phyloP scores from a whole-genome alignment of 345 rosid species.

The Carallia brachiata region DNA sequence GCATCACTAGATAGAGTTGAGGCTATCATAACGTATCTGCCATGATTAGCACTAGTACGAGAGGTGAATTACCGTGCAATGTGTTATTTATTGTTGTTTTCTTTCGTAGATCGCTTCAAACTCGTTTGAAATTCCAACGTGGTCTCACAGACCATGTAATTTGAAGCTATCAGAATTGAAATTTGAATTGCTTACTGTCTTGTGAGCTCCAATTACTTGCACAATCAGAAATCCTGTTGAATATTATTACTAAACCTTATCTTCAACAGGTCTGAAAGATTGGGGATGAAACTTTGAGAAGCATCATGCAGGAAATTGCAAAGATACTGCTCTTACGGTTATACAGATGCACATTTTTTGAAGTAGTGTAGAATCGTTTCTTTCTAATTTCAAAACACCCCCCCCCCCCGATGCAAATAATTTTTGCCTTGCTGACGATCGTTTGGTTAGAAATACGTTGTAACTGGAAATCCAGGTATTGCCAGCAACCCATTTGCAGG shows the following conservation, averaged over 20 bases:
- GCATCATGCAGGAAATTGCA: not conserved
- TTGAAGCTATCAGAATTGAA: not conserved
- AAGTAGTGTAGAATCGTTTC: not conserved
- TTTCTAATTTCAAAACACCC: slow-evolving; percentile 35
- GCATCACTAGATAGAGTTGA: slow-evolving; percentile 90
- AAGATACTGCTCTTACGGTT: not conserved
- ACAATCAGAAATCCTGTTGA: slow-evolving; percentile 14
- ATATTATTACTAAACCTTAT: not conserved
- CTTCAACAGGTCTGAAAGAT: slow-evolving; percentile 6
- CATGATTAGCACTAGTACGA: slow-evolving; percentile 4
- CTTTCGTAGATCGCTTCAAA: not conserved
- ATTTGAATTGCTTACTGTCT: not conserved
- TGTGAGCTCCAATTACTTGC: not conserved
- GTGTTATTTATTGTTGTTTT: not conserved
- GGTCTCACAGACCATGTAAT: not conserved
- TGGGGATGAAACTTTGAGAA: not conserved
- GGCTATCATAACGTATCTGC: slow-evolving; percentile 56
- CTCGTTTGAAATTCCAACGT: not conserved
- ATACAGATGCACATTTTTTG: not conserved
- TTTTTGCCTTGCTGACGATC: not conserved
- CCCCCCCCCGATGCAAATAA: not conserved
- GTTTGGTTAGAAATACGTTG: not conserved
- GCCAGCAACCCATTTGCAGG: not conserved
- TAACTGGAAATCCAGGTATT: not conserved
- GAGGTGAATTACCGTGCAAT: not conserved